Evolutionary conservation across 2,329 filamentous ascomycete genomes (phyloP), one percentile per base, ranked within the genome.

Genomic region (Raffaelea ambrosiae): DNA sequence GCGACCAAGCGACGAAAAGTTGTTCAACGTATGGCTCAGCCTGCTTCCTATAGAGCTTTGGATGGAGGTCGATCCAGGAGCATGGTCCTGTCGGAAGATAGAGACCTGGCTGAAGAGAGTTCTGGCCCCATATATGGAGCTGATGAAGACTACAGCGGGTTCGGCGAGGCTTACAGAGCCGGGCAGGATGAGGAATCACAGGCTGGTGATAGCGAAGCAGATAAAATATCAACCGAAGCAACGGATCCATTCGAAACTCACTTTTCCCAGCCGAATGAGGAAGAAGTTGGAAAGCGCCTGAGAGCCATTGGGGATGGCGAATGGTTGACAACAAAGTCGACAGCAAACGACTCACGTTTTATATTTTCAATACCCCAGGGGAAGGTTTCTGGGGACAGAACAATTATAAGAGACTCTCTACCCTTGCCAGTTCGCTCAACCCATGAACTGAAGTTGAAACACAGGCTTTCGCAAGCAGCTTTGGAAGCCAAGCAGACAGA

Each of bases 161-260:
- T n/a, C n/a, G n/a, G n/a, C n/a, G n/a, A n/a, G n/a, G n/a, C n/a
- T n/a, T n/a, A n/a, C n/a, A n/a, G n/a, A n/a, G n/a, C n/a, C n/a
- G n/a, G n/a, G n/a, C n/a, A n/a, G n/a, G n/a, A n/a, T n/a, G n/a
- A n/a, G n/a, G n/a, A n/a, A n/a, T n/a, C n/a, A n/a, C n/a, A n/a
- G n/a, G n/a, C n/a, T n/a, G n/a, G n/a, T n/a, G n/a, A n/a, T n/a
- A n/a, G n/a, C n/a, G n/a, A n/a, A n/a, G n/a, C n/a, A n/a, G 71
- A 76, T 14, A 71, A 74, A 43, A 71, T 79, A 53, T 62, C 68
- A 23, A 66, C 57, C 5, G 66, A 66, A 50, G 54, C 64, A 2
- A 61, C 63, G 5, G 86, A 95, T 62, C 84, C 88, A 0, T 96
- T 94, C 59, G 85, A 93, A 53, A 67, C 71, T 8, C 91, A 96